Evolutionary conservation across 2,329 filamentous ascomycete species (phyloP).

Genomic region (Neospermospora avenae): DNA sequence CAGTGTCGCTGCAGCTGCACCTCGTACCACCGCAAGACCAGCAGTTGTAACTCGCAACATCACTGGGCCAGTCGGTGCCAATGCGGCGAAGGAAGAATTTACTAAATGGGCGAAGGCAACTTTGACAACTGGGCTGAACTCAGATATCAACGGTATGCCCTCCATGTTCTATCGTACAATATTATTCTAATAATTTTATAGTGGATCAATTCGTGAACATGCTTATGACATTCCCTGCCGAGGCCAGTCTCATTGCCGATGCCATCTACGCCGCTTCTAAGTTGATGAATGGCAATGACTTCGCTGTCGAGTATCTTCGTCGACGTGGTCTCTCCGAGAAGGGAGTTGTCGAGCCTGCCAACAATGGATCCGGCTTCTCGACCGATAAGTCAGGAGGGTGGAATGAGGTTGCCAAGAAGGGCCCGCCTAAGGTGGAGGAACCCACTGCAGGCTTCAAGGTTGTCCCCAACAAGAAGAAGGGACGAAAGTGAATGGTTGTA

Average conservation of each 20-base stretch:
- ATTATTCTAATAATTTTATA: slow-evolving; percentile 36
- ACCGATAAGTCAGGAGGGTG: slow-evolving; percentile 65
- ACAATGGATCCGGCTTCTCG: slow-evolving; percentile 46
- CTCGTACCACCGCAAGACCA: slow-evolving; percentile 47
- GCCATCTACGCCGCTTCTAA: slow-evolving; percentile 82
- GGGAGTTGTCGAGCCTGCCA: slow-evolving; percentile 72
- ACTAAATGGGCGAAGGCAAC: slow-evolving; percentile 86
- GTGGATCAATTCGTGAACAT: slow-evolving; percentile 72
- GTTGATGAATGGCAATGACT: slow-evolving; percentile 89
- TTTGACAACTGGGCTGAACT: slow-evolving; percentile 69
- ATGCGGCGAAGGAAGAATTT: slow-evolving; percentile 79
- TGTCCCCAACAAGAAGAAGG: slow-evolving; percentile 89
- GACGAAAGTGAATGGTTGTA: slow-evolving; percentile 57
- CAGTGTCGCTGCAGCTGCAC: slow-evolving; percentile 19
- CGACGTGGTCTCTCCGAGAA: slow-evolving; percentile 92
- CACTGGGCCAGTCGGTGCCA: slow-evolving; percentile 36
- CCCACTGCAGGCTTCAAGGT: slow-evolving; percentile 70
- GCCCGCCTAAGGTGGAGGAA: slow-evolving; percentile 47
- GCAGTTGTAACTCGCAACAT: slow-evolving; percentile 48
- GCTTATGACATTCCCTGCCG: slow-evolving; percentile 71
- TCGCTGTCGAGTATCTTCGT: slow-evolving; percentile 90
- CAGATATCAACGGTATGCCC: slow-evolving; percentile 61
- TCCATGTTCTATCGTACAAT: not conserved
- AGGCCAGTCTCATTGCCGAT: slow-evolving; percentile 81
- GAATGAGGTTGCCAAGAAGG: slow-evolving; percentile 98